phyloP scores from a whole-genome alignment of 169 alveolate species.

The Cryptosporidium parvum region DNA sequence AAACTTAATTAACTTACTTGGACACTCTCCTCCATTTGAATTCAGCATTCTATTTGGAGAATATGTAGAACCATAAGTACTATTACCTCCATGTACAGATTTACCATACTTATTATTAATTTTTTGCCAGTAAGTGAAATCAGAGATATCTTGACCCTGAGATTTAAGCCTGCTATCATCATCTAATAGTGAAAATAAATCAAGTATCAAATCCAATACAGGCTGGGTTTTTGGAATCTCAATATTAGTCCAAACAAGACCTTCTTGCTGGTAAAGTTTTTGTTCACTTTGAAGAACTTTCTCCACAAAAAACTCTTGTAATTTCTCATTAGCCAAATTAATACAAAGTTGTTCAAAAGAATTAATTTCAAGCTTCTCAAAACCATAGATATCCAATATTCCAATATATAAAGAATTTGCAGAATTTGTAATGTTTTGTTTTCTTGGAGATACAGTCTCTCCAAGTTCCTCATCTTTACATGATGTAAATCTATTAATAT shows the following conservation, averaged over 20 bases:
- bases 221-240: slow-evolving; percentile 72
- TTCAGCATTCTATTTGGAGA: slow-evolving; percentile 17
- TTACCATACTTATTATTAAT: slow-evolving; percentile 62
- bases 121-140: slow-evolving; percentile 68
- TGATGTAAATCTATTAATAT: slow-evolving; percentile 57
- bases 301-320: slow-evolving; percentile 88
- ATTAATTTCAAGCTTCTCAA: slow-evolving; percentile 88
- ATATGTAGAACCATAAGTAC: not conserved
- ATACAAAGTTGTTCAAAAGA: slow-evolving; percentile 89
- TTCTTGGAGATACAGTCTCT: slow-evolving; percentile 34
- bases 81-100: slow-evolving; percentile 15
- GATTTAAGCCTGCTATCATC: slow-evolving; percentile 68
- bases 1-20: slow-evolving; percentile 23
- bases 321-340: slow-evolving; percentile 90
- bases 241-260: slow-evolving; percentile 81
- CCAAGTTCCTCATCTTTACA: slow-evolving; percentile 18
- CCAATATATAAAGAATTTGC: slow-evolving; percentile 83
- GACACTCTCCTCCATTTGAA: not conserved
- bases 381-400: slow-evolving; percentile 89
- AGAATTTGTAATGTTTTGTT: slow-evolving; percentile 26
- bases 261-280: slow-evolving; percentile 85
- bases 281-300: slow-evolving; percentile 90
- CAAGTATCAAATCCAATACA: slow-evolving; percentile 43
- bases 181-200: slow-evolving; percentile 54
- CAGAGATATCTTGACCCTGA: slow-evolving; percentile 69